These are phyloP conservation scores for Iberis pinnata DNA, from an alignment of 345 rosid genomes.

Conservation along the genomic window DNA sequence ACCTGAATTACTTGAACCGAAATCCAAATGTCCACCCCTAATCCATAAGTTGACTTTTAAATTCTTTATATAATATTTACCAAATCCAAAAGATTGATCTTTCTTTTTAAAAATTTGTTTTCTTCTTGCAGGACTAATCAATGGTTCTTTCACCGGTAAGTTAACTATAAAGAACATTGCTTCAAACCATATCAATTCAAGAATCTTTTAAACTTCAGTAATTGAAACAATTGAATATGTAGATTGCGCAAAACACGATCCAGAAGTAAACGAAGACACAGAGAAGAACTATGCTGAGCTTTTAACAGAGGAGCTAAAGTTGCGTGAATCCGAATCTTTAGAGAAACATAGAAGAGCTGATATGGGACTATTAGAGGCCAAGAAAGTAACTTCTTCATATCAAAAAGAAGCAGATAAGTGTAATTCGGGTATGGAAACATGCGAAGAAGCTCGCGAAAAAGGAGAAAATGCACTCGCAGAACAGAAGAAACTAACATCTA, in stretches of 20 bases:
- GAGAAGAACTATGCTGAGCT: conserved; percentile 80
- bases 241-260: conserved; percentile 86
- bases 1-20: too few relatives aligned
- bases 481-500: conserved; percentile 63
- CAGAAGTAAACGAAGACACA: conserved; percentile 75
- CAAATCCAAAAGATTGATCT: background rate
- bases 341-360: conserved; percentile 74
- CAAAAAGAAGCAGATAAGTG: conserved; percentile 99
- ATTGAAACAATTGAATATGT: conserved; percentile 1
- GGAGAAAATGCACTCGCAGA: conserved; percentile 57
- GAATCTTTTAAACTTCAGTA: background rate
- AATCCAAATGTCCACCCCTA: too few relatives aligned
- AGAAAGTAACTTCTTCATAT: conserved; percentile 82
- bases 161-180: conserved; percentile 3
- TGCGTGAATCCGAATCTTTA: conserved; percentile 63
- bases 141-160: conserved; percentile 65
- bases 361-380: conserved; percentile 88
- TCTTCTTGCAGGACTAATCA: conserved; percentile 56
- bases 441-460: conserved; percentile 93
- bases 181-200: background rate
- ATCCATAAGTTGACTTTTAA: background rate
- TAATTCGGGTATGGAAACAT: conserved; percentile 95
- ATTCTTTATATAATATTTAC: background rate
- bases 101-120: conserved; percentile 5
- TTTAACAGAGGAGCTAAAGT: conserved; percentile 70